A percentile compares a stretch with the other conserved stretches of the same genome.
Evolutionary conservation across 2,329 filamentous ascomycete species (phyloP).

Genomic region (Harringtonia lauricola): DNA sequence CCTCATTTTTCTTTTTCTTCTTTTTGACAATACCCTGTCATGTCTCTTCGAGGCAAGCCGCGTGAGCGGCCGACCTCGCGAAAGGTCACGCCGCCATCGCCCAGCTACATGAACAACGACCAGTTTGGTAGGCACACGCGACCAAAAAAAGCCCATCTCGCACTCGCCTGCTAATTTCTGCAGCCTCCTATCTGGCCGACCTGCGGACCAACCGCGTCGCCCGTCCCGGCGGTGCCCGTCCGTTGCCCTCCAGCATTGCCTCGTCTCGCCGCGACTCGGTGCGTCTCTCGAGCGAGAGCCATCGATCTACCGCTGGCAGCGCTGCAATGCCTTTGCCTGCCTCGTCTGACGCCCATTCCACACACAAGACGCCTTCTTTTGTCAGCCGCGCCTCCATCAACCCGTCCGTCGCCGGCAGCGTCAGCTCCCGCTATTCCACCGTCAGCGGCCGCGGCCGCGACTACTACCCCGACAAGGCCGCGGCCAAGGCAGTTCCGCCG

Average conservation of each 20-base stretch:
- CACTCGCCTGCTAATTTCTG: neutral
- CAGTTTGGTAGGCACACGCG: conserved; percentile 45
- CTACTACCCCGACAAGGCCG: conserved; percentile 35
- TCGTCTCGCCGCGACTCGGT: conserved; percentile 7
- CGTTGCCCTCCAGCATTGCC: conserved; percentile 33
- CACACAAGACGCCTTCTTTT: too few species aligned
- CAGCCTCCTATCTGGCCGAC: conserved; percentile 60
- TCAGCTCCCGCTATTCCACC: conserved; percentile 39
- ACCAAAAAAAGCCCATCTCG: neutral
- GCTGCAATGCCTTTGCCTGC: too few species aligned
- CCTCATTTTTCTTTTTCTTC: too few species aligned
- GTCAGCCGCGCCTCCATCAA: conserved; percentile 11
- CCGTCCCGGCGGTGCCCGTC: conserved; percentile 61
- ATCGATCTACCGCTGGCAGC: neutral
- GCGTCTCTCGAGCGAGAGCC: conserved; percentile 1
- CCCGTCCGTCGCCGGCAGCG: conserved; percentile 33
- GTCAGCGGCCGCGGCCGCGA: conserved; percentile 33
- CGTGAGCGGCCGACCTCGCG: conserved; percentile 27
- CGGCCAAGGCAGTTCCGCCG: neutral
- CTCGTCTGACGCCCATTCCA: too few species aligned
- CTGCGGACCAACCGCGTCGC: conserved; percentile 57
- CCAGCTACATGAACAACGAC: conserved; percentile 54
- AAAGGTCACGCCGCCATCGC: conserved; percentile 50
- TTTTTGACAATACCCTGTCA: too few species aligned
- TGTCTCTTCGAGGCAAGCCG: conserved; percentile 21